phyloP scores from a whole-genome alignment of 2,329 filamentous ascomycete species.

The Phaeosphaeria sp. region DNA sequence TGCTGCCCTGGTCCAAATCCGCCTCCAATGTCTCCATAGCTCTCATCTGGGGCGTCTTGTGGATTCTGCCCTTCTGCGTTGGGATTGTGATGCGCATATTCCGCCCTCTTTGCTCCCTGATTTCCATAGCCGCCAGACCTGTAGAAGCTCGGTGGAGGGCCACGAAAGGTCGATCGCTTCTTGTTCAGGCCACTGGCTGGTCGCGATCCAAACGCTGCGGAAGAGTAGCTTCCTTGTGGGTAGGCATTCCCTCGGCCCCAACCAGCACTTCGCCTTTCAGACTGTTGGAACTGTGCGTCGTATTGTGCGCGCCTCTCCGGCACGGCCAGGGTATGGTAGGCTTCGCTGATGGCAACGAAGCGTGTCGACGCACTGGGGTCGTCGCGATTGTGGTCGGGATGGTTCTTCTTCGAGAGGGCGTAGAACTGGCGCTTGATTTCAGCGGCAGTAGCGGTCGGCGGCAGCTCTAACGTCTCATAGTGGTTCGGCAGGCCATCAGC shows the following conservation, averaged over 20 bases:
- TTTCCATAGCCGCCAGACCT: slow-evolving; percentile 78
- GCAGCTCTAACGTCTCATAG: slow-evolving; percentile 82
- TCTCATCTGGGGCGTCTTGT: slow-evolving; percentile 35
- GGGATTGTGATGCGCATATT: slow-evolving; percentile 46
- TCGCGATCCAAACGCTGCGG: slow-evolving; percentile 70
- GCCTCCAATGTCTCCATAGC: slow-evolving; percentile 38
- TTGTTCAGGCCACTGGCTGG: slow-evolving; percentile 82
- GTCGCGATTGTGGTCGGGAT: slow-evolving; percentile 86
- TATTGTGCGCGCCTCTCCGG: slow-evolving; percentile 78
- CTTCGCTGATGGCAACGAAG: slow-evolving; percentile 84
- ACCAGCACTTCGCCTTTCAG: slow-evolving; percentile 37
- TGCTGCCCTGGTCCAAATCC: slow-evolving; percentile 69
- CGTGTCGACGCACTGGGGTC: slow-evolving; percentile 75
- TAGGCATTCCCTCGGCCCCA: slow-evolving; percentile 47
- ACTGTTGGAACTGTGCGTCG: slow-evolving; percentile 70
- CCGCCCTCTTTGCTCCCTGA: slow-evolving; percentile 65
- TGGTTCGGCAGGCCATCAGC: slow-evolving; percentile 63
- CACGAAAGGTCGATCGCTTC: slow-evolving; percentile 76
- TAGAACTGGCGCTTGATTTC: slow-evolving; percentile 97
- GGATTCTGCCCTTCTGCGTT: slow-evolving; percentile 7
- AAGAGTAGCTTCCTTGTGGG: slow-evolving; percentile 62
- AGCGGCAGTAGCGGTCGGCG: slow-evolving; percentile 68
- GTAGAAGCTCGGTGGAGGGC: slow-evolving; percentile 90
- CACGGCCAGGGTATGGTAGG: slow-evolving; percentile 78
- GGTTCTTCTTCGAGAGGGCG: slow-evolving; percentile 85